phyloP scores from a whole-genome alignment of 2,329 filamentous ascomycete genomes.

The Uncinocarpus reesii region DNA sequence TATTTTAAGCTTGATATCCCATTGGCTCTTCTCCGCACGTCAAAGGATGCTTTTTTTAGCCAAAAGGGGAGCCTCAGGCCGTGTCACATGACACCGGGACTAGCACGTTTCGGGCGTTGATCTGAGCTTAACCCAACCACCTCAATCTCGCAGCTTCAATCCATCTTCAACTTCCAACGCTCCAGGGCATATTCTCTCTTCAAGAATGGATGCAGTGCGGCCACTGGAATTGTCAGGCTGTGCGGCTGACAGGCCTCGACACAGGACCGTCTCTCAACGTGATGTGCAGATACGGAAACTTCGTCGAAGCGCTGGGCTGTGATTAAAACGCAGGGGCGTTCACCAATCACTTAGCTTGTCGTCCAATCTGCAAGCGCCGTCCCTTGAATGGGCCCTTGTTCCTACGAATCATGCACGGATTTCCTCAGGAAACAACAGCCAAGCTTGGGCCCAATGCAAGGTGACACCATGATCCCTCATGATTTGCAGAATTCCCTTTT shows the following conservation, averaged over 20 bases:
- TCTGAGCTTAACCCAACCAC: background rate
- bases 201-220: too few species aligned
- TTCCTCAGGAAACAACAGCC: background rate
- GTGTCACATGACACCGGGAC: slow-evolving; percentile 1
- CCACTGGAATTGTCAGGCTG: too few species aligned
- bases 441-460: slow-evolving; percentile 1
- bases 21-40: too few species aligned
- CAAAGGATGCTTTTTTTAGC: too few species aligned
- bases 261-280: background rate
- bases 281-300: background rate
- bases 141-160: background rate
- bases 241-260: background rate
- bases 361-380: slow-evolving; percentile 3
- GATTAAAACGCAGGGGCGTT: slow-evolving; percentile 4
- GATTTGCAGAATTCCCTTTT: slow-evolving; percentile 7
- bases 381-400: background rate
- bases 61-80: too few species aligned
- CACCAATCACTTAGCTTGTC: slow-evolving; percentile 1
- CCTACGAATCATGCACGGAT: slow-evolving; percentile 1
- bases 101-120: too few species aligned
- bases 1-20: too few species aligned
- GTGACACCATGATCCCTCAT: slow-evolving; percentile 1
- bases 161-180: background rate
- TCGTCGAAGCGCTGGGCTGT: slow-evolving; percentile 5
- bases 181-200: too few species aligned